Percentiles rank a stretch among this genome's conserved stretches.
phyloP scores from a whole-genome alignment of 495 filamentous ascomycete species.

The Podospora anserina region DNA sequence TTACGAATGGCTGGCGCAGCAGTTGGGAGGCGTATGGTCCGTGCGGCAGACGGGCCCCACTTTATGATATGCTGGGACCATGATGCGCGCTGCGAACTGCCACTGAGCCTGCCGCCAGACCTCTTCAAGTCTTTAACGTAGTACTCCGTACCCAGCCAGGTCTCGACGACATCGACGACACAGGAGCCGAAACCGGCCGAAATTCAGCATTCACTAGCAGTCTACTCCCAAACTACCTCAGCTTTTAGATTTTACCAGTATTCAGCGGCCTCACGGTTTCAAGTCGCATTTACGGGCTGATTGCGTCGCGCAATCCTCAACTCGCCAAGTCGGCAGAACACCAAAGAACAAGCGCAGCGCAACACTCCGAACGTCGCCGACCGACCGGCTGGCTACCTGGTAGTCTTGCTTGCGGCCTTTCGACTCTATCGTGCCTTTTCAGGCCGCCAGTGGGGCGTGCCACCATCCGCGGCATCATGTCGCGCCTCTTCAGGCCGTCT shows the following conservation, averaged over 20 bases:
- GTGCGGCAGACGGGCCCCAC: neutral
- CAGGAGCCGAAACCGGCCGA: neutral
- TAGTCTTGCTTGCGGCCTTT: neutral
- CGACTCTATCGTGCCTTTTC: neutral
- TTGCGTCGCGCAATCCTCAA: neutral
- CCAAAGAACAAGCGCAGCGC: neutral
- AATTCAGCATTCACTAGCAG: neutral
- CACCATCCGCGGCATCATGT: conserved; percentile 33
- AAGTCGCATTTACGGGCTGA: neutral
- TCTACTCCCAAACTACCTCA: neutral
- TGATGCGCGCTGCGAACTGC: conserved; percentile 1
- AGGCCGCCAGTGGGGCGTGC: conserved; percentile 41
- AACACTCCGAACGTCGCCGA: neutral
- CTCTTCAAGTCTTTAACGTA: neutral
- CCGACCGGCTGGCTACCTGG: neutral
- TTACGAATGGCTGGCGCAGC: conserved; percentile 9
- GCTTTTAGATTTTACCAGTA: no score
- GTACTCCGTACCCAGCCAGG: no score
- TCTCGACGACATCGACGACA: neutral
- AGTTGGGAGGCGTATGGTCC: neutral
- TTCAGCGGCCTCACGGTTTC: neutral
- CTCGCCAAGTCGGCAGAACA: neutral
- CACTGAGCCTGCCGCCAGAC: neutral
- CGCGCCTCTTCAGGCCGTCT: conserved; percentile 33
- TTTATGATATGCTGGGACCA: neutral